Evolutionary conservation across 208 protist species (phyloP).

Genomic region (Leishmania braziliensis): DNA sequence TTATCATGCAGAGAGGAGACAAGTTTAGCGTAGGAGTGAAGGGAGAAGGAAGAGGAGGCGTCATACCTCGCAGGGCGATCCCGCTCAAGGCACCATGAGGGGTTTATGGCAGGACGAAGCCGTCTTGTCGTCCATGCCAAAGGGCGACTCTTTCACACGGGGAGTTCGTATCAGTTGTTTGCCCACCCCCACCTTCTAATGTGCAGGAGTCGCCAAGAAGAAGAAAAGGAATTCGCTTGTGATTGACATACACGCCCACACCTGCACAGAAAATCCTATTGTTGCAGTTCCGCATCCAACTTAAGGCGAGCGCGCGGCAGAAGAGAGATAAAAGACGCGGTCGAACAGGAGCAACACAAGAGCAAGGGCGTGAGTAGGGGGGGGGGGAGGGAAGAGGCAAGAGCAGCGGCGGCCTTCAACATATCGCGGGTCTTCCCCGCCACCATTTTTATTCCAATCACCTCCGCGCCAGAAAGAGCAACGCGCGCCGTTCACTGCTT

Average conservation of each 20-base stretch:
- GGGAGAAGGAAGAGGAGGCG: neutral
- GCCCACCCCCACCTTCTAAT: neutral
- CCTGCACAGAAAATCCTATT: neutral
- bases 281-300: neutral
- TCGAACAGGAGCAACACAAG: neutral
- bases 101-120: neutral
- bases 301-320: neutral
- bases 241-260: neutral
- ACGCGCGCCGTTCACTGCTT: neutral
- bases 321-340: neutral
- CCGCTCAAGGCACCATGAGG: neutral
- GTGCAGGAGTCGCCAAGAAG: neutral
- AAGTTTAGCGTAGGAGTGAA: neutral
- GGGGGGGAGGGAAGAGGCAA: neutral
- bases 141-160: neutral
- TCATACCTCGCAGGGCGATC: neutral
- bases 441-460: neutral
- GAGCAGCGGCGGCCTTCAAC: neutral
- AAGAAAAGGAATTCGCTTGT: neutral
- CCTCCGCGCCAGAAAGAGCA: neutral
- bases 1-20: neutral
- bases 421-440: neutral
- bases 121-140: neutral
- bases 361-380: neutral
- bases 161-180: neutral